Conservation (phyloP, 1,284 basidiomycete species). For the Grifola frondosa region DNA sequence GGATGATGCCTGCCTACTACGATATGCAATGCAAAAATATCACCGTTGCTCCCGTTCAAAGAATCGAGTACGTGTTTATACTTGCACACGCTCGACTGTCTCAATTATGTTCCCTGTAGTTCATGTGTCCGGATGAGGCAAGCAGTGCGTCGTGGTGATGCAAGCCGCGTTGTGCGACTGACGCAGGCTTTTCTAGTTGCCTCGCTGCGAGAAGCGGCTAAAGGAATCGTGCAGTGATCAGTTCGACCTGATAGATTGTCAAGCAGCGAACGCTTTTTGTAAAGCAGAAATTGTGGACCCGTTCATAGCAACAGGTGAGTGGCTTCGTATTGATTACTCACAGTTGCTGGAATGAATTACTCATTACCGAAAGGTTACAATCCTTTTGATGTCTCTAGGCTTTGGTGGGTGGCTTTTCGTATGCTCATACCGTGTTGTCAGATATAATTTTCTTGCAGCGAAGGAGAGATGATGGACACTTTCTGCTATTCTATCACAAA, state of each 20-base stretch:
- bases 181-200: conserved; percentile 18
- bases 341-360: neutral
- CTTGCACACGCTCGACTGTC: conserved; percentile 55
- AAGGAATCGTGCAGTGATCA: conserved; percentile 26
- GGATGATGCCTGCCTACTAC: conserved; percentile 29
- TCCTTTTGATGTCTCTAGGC: neutral
- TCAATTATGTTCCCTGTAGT: conserved; percentile 46
- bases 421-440: too few species aligned
- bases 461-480: conserved; percentile 29
- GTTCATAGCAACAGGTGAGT: conserved; percentile 7
- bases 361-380: neutral
- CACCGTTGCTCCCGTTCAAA: conserved; percentile 26
- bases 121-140: conserved; percentile 32
- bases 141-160: conserved; percentile 30
- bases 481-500: conserved; percentile 24
- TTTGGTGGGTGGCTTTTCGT: too few species aligned
- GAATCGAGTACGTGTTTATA: conserved; percentile 40
- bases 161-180: too few species aligned
- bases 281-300: conserved; percentile 12
- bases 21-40: conserved; percentile 30
- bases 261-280: conserved; percentile 41
- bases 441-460: conserved; percentile 1
- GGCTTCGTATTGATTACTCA: neutral
- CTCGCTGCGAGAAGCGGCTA: conserved; percentile 29
- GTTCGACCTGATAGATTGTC: conserved; percentile 39